These are phyloP conservation scores for Lophiotrema nucula DNA, from an alignment of 495 filamentous ascomycete species.

Conservation along the genomic window DNA sequence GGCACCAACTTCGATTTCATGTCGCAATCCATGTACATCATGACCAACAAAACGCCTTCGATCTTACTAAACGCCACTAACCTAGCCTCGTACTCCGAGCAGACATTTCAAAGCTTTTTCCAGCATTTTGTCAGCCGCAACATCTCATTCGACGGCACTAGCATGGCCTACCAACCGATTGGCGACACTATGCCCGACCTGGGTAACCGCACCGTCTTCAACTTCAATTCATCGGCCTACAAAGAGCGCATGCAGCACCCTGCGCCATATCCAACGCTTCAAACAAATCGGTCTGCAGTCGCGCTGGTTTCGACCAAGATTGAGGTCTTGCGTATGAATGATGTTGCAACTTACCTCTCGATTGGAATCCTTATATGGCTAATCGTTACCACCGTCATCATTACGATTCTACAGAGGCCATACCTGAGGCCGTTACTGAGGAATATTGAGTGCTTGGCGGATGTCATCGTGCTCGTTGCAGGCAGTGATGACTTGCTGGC, in stretches of 20 bases:
- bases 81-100: neutral
- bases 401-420: neutral
- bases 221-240: too few species aligned
- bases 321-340: slow-evolving; percentile 2
- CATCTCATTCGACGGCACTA: neutral
- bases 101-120: slow-evolving; percentile 1
- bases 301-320: neutral
- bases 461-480: slow-evolving; percentile 6
- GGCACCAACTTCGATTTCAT: slow-evolving; percentile 9
- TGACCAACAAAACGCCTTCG: neutral
- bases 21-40: slow-evolving; percentile 7
- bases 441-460: neutral
- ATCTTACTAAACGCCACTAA: neutral
- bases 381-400: neutral
- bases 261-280: too few species aligned
- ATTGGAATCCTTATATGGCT: slow-evolving; percentile 8
- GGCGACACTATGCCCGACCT: too few species aligned
- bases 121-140: slow-evolving; percentile 7
- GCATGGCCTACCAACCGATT: slow-evolving; percentile 4
- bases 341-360: slow-evolving; percentile 1
- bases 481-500: slow-evolving; percentile 10
- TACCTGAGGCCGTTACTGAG: slow-evolving; percentile 1
- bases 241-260: too few species aligned
- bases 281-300: slow-evolving; percentile 4
- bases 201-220: too few species aligned